phyloP scores from a whole-genome alignment of 495 filamentous ascomycete genomes.

The Penicillium bovifimosum region DNA sequence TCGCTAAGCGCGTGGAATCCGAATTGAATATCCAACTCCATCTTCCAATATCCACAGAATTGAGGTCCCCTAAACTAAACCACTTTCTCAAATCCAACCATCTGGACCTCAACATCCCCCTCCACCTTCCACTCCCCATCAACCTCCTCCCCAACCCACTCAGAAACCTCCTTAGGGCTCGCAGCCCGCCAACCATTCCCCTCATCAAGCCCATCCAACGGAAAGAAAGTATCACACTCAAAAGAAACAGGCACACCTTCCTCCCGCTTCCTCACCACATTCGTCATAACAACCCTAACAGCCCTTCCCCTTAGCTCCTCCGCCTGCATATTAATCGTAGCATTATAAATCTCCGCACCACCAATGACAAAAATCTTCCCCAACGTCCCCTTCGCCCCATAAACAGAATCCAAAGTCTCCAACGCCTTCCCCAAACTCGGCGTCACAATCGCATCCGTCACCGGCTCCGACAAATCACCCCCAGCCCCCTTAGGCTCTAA shows the following conservation, averaged over 20 bases:
- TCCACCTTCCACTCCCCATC: slow-evolving; percentile 35
- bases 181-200: slow-evolving; percentile 36
- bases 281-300: slow-evolving; percentile 43
- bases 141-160: slow-evolving; percentile 44
- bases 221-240: slow-evolving; percentile 89
- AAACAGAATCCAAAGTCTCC: slow-evolving; percentile 23
- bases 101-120: slow-evolving; percentile 38
- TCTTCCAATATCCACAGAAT: neutral
- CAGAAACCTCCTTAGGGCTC: slow-evolving; percentile 32
- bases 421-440: slow-evolving; percentile 55
- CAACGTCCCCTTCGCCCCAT: slow-evolving; percentile 18
- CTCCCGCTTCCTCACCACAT: slow-evolving; percentile 33
- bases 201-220: slow-evolving; percentile 39
- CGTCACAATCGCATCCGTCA: slow-evolving; percentile 34
- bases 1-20: neutral
- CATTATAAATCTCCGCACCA: slow-evolving; percentile 75
- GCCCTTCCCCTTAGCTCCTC: slow-evolving; percentile 15
- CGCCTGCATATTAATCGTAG: slow-evolving; percentile 48
- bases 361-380: slow-evolving; percentile 79
- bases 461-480: slow-evolving; percentile 10
- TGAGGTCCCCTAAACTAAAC: slow-evolving; percentile 1
- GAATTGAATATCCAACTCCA: neutral
- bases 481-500: slow-evolving; percentile 9
- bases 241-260: slow-evolving; percentile 52
- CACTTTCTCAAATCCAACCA: slow-evolving; percentile 42